Evolutionary conservation across 345 rosid genomes (phyloP), one percentile per base, ranked within the genome.

Genomic region (Physaria fendleri): DNA sequence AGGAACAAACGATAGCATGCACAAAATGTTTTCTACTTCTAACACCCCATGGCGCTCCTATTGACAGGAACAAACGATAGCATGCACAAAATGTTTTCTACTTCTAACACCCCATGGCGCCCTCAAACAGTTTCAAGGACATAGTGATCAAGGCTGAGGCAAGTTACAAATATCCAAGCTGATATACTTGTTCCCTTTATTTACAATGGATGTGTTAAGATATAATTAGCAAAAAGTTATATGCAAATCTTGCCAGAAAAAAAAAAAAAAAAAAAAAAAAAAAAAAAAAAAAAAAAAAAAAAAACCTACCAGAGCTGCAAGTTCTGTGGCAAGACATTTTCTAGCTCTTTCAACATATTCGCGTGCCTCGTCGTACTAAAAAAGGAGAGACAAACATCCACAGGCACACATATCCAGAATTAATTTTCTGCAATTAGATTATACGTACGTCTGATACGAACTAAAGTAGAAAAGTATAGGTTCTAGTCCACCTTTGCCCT

Each of bases 301-400:
- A 62, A 54, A 35, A 37, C 82, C 64, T 66, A 93, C 99, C 95
- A 93, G 77, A 57, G 99, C 99, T 71, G 99, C 97, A 76, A 93
- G 95, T 76, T 89, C 99, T 8, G 99, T 93, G 59, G 97, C 99
- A 62, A 93, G 80, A 78, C 90, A 93, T 74, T 87, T 89, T 65
- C 99, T 77, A 51, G 99, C 95, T 71, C 95, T 82, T 71, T 93
- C 99, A 50, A 93, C 92, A 71, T 85, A 89, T 60, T 82, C 94
- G 13, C 85, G 95, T 30, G 97, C 99, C 72, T 93, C 95, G 42
- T 93, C 97, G 66, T 86, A 80, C 99, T 93, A 71, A 20, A 33
- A 33, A 66, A 49, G 34, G 42, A 35, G 59, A 59, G 22, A 24
- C 21, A 37, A 20, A 60, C 18, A 30, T 39, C 56, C 59, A 57